phyloP scores from a whole-genome alignment of 371 early-diverging fungal species.

The Apophysomyces trapeziformis region DNA sequence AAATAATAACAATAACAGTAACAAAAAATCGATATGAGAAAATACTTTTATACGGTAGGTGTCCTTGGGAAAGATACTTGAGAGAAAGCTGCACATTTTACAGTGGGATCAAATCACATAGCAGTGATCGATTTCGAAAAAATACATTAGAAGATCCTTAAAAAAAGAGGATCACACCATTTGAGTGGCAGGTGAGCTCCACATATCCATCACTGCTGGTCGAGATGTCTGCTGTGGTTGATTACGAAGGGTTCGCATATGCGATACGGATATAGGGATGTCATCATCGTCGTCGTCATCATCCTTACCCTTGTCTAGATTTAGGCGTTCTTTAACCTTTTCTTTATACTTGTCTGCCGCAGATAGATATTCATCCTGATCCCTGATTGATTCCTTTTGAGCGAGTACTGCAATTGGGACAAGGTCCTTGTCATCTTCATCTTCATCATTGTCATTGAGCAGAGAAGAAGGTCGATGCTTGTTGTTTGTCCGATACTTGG shows the following conservation, averaged over 20 bases:
- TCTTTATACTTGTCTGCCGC: slow-evolving; percentile 14
- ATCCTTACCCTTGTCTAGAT: neutral
- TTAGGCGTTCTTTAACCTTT: slow-evolving; percentile 10
- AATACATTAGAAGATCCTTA: neutral
- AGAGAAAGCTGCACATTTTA: too few species aligned
- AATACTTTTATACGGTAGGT: too few species aligned
- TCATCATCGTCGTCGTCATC: neutral
- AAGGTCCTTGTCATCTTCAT: slow-evolving; percentile 14
- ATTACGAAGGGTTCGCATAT: slow-evolving; percentile 15
- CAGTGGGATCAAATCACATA: too few species aligned
- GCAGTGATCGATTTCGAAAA: too few species aligned
- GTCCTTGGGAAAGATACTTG: too few species aligned
- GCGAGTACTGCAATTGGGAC: slow-evolving; percentile 13
- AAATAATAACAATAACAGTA: too few species aligned
- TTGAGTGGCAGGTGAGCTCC: slow-evolving; percentile 1
- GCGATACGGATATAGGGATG: slow-evolving; percentile 12
- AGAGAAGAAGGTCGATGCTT: slow-evolving; percentile 9
- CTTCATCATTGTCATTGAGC: slow-evolving; percentile 9
- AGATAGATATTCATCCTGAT: slow-evolving; percentile 9
- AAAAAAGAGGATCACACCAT: neutral
- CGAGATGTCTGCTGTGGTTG: neutral
- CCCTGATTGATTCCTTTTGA: neutral
- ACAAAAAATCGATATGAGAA: too few species aligned
- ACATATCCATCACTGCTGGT: neutral
- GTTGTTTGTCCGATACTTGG: neutral